Percentiles rank a stretch among this genome's conserved stretches.
phyloP scores from a whole-genome alignment of 371 early-diverging fungal species.

The Globomyces sp. region DNA sequence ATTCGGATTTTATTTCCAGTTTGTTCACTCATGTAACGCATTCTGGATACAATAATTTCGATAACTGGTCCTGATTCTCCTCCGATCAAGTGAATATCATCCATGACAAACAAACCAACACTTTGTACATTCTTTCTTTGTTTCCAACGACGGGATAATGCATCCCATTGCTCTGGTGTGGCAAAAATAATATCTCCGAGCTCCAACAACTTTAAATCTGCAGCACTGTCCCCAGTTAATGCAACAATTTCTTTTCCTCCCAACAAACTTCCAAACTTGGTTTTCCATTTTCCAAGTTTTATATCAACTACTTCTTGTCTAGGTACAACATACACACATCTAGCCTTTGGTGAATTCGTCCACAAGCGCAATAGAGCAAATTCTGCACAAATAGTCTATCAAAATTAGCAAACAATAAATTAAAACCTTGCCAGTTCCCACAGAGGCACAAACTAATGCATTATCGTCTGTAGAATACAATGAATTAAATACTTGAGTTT shows the following conservation, averaged over 20 bases:
- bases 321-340: constrained; percentile 93
- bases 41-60: constrained; percentile 89
- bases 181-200: constrained; percentile 87
- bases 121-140: constrained; percentile 89
- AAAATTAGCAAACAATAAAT: neutral
- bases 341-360: constrained; percentile 55
- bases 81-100: constrained; percentile 95
- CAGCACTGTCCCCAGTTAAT: constrained; percentile 94
- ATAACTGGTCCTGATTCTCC: constrained; percentile 82
- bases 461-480: constrained; percentile 90
- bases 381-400: constrained; percentile 87
- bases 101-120: constrained; percentile 88
- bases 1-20: constrained; percentile 81
- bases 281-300: constrained; percentile 75
- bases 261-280: constrained; percentile 63
- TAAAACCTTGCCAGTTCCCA: constrained; percentile 87
- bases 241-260: constrained; percentile 80
- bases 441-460: constrained; percentile 93
- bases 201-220: constrained; percentile 83
- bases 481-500: constrained; percentile 93
- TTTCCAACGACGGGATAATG: constrained; percentile 92
- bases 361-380: constrained; percentile 90
- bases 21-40: constrained; percentile 89
- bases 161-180: constrained; percentile 99
- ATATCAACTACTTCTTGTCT: constrained; percentile 83